phyloP scores from a whole-genome alignment of 106 monocot genomes.

The Narthecium ossifragum region DNA sequence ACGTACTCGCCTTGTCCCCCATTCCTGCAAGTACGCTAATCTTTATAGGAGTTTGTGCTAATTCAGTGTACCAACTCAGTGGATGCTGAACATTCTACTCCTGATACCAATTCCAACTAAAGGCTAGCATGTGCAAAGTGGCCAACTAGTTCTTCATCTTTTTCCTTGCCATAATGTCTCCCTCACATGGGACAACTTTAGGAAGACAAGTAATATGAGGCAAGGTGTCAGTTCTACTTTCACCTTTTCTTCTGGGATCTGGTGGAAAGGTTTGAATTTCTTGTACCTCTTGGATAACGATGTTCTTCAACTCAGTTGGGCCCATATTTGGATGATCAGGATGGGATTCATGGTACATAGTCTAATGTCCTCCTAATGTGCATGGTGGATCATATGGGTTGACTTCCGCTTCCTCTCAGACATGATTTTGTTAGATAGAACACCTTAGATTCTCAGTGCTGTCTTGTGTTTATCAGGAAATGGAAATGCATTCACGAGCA shows the following conservation, averaged over 20 bases:
- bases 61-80: not conserved
- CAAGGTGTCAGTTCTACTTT: not conserved
- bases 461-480: not conserved
- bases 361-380: not conserved
- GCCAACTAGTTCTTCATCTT: not conserved
- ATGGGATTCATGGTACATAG: not conserved
- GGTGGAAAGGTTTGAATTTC: not conserved
- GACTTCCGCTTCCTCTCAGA: not conserved
- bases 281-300: not conserved
- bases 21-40: no score
- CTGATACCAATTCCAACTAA: not conserved
- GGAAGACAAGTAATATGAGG: constrained; percentile 1
- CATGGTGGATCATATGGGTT: not conserved
- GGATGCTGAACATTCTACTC: not conserved
- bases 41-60: not conserved
- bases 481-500: no score
- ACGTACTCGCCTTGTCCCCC: no score
- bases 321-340: not conserved
- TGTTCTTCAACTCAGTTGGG: not conserved
- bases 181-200: not conserved
- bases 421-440: not conserved
- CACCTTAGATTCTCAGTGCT: not conserved
- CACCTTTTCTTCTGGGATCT: not conserved
- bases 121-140: not conserved
- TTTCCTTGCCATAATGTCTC: not conserved